Conservation (phyloP, 306 rosid genomes). For the Quercus cerris region DNA sequence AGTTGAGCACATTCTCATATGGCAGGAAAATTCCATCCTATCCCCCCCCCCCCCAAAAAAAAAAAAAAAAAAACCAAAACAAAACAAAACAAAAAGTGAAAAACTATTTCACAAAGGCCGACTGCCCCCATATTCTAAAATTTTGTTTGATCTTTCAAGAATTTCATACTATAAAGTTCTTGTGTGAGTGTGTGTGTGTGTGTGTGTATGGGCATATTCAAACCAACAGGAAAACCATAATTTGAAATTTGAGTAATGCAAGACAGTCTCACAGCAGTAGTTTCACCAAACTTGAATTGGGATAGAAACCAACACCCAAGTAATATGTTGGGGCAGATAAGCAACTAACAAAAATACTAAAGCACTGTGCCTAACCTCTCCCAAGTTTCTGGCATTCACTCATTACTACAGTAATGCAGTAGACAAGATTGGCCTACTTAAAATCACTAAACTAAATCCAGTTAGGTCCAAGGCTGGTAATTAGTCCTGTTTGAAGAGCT, state of each 20-base stretch:
- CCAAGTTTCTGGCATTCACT: neutral
- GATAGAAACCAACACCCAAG: no score
- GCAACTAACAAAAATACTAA: no score
- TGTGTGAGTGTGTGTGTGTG: neutral
- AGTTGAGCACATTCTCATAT: slow-evolving; percentile 82
- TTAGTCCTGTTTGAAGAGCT: neutral
- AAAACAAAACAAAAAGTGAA: slow-evolving; percentile 16
- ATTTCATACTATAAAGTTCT: neutral
- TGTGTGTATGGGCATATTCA: neutral
- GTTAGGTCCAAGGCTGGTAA: neutral
- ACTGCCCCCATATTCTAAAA: neutral
- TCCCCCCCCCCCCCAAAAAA: no score
- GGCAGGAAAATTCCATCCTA: slow-evolving; percentile 93
- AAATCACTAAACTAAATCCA: neutral
- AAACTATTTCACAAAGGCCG: neutral
- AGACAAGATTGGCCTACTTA: no score
- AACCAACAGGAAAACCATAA: neutral
- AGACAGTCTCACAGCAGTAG: neutral
- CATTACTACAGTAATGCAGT: neutral
- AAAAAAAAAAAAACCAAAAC: no score
- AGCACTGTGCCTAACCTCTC: neutral
- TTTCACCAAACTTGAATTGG: neutral
- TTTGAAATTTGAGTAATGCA: neutral
- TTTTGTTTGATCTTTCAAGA: neutral
- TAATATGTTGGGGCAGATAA: no score